Conservation (phyloP, 495 filamentous ascomycete genomes). For the Arthonia radiata region DNA sequence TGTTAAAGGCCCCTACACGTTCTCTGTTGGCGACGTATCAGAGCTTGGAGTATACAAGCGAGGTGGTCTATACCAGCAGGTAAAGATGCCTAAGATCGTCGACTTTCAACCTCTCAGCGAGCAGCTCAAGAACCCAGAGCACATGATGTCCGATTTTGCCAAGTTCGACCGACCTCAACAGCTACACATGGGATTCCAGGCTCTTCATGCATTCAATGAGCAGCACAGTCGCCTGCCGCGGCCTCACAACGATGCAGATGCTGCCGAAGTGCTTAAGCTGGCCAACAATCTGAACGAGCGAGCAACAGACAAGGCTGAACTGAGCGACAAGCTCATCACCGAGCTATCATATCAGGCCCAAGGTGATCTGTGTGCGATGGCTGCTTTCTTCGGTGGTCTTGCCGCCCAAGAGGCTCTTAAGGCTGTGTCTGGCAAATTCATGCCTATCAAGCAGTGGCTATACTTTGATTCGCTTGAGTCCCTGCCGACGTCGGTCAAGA, state of each 20-base stretch:
- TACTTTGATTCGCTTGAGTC: conserved; percentile 97
- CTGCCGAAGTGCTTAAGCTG: conserved; percentile 45
- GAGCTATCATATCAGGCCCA: conserved; percentile 92
- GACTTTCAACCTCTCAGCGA: conserved; percentile 60
- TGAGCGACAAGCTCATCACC: conserved; percentile 77
- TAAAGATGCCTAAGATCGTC: conserved; percentile 91
- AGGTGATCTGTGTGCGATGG: conserved; percentile 76
- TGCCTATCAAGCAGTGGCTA: conserved; percentile 74
- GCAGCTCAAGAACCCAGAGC: conserved; percentile 64
- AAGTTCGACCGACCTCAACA: conserved; percentile 89
- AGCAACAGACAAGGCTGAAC: conserved; percentile 47
- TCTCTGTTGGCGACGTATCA: conserved; percentile 86
- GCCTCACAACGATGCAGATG: conserved; percentile 66
- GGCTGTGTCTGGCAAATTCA: conserved; percentile 92
- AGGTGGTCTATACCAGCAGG: conserved; percentile 76
- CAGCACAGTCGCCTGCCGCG: conserved; percentile 48
- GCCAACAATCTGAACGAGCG: conserved; percentile 40
- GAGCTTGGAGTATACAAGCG: conserved; percentile 60
- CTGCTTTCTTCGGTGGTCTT: conserved; percentile 85
- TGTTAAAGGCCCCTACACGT: conserved; percentile 90
- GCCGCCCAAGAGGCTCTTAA: conserved; percentile 93
- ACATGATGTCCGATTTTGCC: conserved; percentile 82
- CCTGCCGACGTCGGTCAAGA: conserved; percentile 42
- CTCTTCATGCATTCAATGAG: conserved; percentile 60
- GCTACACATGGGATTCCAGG: conserved; percentile 81